Evolutionary conservation across 805 yeast species (phyloP), one percentile per base, ranked within the genome.

Genomic region (Lipomyces starkeyi): DNA sequence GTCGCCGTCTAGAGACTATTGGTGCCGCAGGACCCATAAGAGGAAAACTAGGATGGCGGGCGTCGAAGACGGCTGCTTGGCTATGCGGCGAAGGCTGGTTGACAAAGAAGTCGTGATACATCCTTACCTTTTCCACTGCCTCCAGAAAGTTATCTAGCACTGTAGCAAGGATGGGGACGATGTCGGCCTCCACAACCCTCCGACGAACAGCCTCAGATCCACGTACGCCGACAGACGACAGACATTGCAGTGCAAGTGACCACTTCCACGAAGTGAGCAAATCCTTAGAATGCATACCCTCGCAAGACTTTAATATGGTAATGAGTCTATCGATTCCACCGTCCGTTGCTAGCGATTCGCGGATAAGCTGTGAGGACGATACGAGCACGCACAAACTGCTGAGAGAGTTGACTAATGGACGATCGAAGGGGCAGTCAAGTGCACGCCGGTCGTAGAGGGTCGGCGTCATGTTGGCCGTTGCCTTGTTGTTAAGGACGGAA

Each of bases 251-350:
- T 0, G 98, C 91, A 64, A 94, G 81, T 5, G 97, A 91, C 99
- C 99, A 94, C 80, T 94, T 94, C 97, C 97, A 94, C 0, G 97
- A 93, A n/a, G 90, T 83, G 71, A 91, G 82, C 32, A 88, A 84
- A 57, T 80, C 71, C 77, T 80, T 58, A 6, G 73, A 57, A 52
- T 69, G 67, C 59, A 69, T 69, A 11, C 66, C 79, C 70, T 85
- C 87, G 76, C 97, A 93, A 74, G 90, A 96, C 76, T 91, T 91
- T 64, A 94, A 80, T 40, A 94, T 94, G 64, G 89, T 89, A 52
- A 94, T 91, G 63, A 94, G 83, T 62, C 98, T 82, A 76, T 92
- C 97, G 54, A 95, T 80, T 0, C 98, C 98, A 13, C 99, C 98
- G 78, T 94, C 99, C 34, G 81, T 83, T 17, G 96, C 86, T 40